Evolutionary conservation across 495 filamentous ascomycete genomes (phyloP).

Genomic region (Xylaria nigripes): DNA sequence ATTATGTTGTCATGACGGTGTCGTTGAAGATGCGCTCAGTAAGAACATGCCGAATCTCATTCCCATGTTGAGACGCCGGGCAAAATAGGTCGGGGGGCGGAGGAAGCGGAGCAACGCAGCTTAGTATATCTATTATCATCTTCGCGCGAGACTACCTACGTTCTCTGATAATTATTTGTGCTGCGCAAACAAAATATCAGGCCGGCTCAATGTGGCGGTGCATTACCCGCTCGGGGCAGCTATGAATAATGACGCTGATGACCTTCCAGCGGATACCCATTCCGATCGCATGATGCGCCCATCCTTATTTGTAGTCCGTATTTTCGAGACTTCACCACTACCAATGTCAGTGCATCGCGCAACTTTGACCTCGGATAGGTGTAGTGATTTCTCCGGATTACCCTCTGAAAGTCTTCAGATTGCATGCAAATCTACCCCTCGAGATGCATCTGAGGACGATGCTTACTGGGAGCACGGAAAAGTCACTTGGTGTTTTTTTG

Average conservation of each 20-base stretch:
- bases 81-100: background rate
- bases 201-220: slow-evolving; percentile 19
- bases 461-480: too few species aligned
- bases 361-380: slow-evolving; percentile 23
- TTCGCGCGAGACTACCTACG: slow-evolving; percentile 16
- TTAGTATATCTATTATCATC: slow-evolving; percentile 23
- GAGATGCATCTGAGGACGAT: too few species aligned
- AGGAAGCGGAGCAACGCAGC: background rate
- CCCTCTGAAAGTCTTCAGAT: slow-evolving; percentile 16
- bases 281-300: slow-evolving; percentile 22
- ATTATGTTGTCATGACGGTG: slow-evolving; percentile 21
- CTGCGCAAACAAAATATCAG: slow-evolving; percentile 15
- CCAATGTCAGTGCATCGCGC: slow-evolving; percentile 22
- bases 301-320: slow-evolving; percentile 18
- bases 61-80: background rate
- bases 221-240: slow-evolving; percentile 23
- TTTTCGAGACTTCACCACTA: slow-evolving; percentile 19
- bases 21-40: slow-evolving; percentile 14
- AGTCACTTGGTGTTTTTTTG: too few species aligned
- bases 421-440: too few species aligned
- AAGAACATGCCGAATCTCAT: slow-evolving; percentile 5
- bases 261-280: slow-evolving; percentile 28
- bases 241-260: slow-evolving; percentile 26
- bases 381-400: slow-evolving; percentile 23
- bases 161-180: slow-evolving; percentile 15